These are phyloP conservation scores for Biancaea sappan DNA, from an alignment of 306 rosid genomes.

Conservation along the genomic window DNA sequence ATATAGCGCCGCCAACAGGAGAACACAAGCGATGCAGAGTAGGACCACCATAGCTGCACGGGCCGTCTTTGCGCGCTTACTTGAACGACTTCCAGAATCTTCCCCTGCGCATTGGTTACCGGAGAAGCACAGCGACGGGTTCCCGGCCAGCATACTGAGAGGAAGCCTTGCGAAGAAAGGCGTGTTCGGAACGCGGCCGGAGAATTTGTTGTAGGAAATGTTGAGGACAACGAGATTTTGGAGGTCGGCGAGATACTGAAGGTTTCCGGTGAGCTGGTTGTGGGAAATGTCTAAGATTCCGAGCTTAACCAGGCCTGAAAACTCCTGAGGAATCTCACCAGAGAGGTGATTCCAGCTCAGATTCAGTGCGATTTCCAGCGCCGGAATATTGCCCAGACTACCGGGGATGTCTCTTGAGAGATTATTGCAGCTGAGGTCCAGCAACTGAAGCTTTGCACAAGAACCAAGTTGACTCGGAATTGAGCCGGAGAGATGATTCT, in stretches of 20 bases:
- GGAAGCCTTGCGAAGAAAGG: slow-evolving; percentile 66
- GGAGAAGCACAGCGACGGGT: slow-evolving; percentile 56
- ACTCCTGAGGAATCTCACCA: slow-evolving; percentile 53
- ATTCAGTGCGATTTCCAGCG: slow-evolving; percentile 64
- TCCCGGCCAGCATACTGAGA: slow-evolving; percentile 52
- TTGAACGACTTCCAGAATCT: not conserved
- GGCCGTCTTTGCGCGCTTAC: slow-evolving; percentile 44
- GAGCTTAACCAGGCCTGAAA: slow-evolving; percentile 54
- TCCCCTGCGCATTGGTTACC: slow-evolving; percentile 42
- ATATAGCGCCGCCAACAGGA: slow-evolving; percentile 61
- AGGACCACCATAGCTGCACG: slow-evolving; percentile 66
- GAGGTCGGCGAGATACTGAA: slow-evolving; percentile 51
- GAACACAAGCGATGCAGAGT: slow-evolving; percentile 56
- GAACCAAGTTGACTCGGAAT: slow-evolving; percentile 55
- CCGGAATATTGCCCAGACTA: slow-evolving; percentile 52
- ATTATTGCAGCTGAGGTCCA: slow-evolving; percentile 57
- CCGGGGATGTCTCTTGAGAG: slow-evolving; percentile 50
- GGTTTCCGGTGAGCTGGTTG: slow-evolving; percentile 62
- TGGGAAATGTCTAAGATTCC: slow-evolving; percentile 61
- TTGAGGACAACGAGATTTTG: slow-evolving; percentile 72
- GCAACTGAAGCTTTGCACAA: slow-evolving; percentile 49
- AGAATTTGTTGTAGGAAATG: slow-evolving; percentile 60
- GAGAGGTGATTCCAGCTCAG: slow-evolving; percentile 59
- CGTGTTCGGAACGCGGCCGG: slow-evolving; percentile 60
- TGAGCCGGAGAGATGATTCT: slow-evolving; percentile 50